Evolutionary conservation across 1,284 basidiomycete species (phyloP), one percentile per base, ranked within the genome.

Genomic region (Mycena sp.): DNA sequence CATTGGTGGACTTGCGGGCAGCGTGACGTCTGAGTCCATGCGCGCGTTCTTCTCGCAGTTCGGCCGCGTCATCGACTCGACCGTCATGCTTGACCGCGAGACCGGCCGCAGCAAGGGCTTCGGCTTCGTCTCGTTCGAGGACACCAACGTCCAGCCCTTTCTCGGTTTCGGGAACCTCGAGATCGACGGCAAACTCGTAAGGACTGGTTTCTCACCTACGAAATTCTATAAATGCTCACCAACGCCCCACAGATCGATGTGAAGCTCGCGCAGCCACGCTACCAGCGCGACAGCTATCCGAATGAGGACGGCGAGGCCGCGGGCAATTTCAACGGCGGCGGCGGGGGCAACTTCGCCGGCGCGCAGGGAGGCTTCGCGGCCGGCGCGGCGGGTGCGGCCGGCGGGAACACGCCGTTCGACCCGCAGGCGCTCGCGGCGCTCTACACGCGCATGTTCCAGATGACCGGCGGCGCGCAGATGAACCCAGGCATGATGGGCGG

Each of bases 51-150:
- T 99, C 77, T 88, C 90, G 44, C 93, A 96, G 74, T 93, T 87
- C 72, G 98, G 97, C 63, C 91, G 90, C 70, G 95, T 99, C 65
- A 91, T 96, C 72, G 97, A 99, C 76, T 95, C 96, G 52, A 99
- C 96, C 0, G 95, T 99, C 72, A 99, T 99, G 98, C 87, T 98
- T 72, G 98, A 99, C 78, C 92, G 96, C 55, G 95, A 99, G 76
- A 98, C 95, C 17, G 93, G 94, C 32, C 82, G 96, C 50, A 96
- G 94, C 78, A 97, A 99, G 76, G 98, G 98, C 6, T 99, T 99
- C 71, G 98, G 98, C 0, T 99, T 99, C 74, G 91, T 99, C 21
- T 98, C 95, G 0, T 98, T 98, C 71, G 93, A 96, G 73, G 93
- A 96, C 68, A 89, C 90, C 10, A 89, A 92, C 67, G 94, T 96